Evolutionary conservation across 257 asterid genomes (phyloP).

Genomic region (Solanum chiquidenum): DNA sequence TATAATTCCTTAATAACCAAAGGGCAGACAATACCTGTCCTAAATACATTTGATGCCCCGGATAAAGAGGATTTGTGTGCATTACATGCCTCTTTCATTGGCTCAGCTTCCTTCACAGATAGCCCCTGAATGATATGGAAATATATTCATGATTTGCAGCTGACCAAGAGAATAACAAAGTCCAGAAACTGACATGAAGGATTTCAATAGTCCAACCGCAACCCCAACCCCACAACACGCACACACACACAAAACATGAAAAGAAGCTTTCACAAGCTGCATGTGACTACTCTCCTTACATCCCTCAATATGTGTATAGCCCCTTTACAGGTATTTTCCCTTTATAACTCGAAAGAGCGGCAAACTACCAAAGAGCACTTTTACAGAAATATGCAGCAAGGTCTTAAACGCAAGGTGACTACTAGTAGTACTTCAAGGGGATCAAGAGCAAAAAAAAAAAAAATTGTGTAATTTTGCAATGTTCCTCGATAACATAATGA

Average conservation of each 20-base stretch:
- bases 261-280: background rate
- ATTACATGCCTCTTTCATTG: slow-evolving; percentile 16
- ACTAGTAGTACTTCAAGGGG: background rate
- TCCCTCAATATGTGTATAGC: background rate
- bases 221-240: background rate
- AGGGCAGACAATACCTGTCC: slow-evolving; percentile 24
- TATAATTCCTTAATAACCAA: background rate
- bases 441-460: background rate
- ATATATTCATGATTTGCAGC: slow-evolving; percentile 1
- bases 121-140: slow-evolving; percentile 35
- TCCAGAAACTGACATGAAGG: background rate
- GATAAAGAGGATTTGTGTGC: slow-evolving; percentile 30
- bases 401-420: background rate
- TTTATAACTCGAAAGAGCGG: background rate
- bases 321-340: background rate
- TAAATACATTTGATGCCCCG: slow-evolving; percentile 29
- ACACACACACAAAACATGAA: background rate
- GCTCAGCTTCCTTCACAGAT: slow-evolving; percentile 51
- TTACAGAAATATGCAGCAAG: background rate
- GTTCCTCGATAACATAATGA: background rate
- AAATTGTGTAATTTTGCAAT: background rate
- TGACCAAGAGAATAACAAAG: background rate
- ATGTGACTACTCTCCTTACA: background rate
- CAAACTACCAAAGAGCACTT: background rate
- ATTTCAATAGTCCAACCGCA: background rate